Base-by-base conservation (phyloP, 176 grass and related monocot genomes). In the Lolium rigidum region DNA sequence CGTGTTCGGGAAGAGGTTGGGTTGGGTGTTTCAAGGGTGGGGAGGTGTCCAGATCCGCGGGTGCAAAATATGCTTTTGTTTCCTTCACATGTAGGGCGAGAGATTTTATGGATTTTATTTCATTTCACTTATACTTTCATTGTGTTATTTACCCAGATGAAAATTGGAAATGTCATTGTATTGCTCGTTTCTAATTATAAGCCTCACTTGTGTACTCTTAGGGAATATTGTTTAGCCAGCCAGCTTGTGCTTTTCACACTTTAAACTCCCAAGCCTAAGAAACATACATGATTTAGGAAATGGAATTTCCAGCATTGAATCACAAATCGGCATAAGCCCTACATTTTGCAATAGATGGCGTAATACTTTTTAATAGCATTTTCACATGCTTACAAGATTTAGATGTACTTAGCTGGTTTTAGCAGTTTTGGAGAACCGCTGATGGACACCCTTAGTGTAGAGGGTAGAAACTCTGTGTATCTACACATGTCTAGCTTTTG, bases 401-500 rank as follows among this genome's bases (percentile, higher is more conserved):
- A 75, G 14, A 15, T 75, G 47, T 52, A 52, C 1, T n/a, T n/a
- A n/a, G n/a, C n/a, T 74, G 21, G 6, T 51, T 51, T 74, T 3
- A 74, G 22, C 22, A 25, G 13, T 28, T 51, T 17, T 3, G 44
- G 22, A 74, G 26, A 74, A 50, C n/a, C 3, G 12, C 12, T 50
- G 6, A 74, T 74, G 46, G 50, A 51, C 22, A 26, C 46, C 71
- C 71, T 16, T 50, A 26, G 18, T 51, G 3, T 5, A 8, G 26
- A 52, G 59, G 58, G 14, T 75, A 85, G 2, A 17, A 10, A 31
- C 58, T 74, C 57, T 48, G 10, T 7, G n/a, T n/a, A n/a, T n/a
- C n/a, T n/a, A n/a, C n/a, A n/a, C n/a, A n/a, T n/a, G 9, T 52
- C 75, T 52, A 63, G 43, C 78, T 91, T 78, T 86, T 35, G 15